Conservation (phyloP, 2,329 filamentous ascomycete genomes). For the Colletotrichum tanaceti region DNA sequence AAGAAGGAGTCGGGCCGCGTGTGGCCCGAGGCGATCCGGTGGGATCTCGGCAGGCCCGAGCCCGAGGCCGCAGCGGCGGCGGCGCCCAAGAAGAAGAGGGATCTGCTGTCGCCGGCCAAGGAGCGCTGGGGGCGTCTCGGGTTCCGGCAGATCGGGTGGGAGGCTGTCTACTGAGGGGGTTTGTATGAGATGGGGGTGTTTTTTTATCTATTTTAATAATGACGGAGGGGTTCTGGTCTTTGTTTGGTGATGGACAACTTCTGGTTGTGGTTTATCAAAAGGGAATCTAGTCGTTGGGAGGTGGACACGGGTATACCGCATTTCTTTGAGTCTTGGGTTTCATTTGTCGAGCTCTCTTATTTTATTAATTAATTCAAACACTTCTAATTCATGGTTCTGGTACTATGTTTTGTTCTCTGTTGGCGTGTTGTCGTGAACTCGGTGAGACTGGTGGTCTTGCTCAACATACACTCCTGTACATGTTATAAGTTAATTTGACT, state of each 20-base stretch:
- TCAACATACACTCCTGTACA: neutral
- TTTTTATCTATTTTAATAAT: too few relatives aligned
- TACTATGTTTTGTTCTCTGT: too few relatives aligned
- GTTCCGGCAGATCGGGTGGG: slow-evolving; percentile 7
- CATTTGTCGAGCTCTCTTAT: neutral
- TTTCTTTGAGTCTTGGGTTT: neutral
- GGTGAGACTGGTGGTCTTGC: neutral
- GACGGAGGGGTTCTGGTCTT: too few relatives aligned
- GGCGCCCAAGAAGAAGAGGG: slow-evolving; percentile 30
- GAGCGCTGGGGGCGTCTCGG: slow-evolving; percentile 42
- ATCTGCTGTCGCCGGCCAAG: slow-evolving; percentile 42
- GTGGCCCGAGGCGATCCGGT: slow-evolving; percentile 37
- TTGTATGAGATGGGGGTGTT: neutral
- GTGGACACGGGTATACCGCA: neutral
- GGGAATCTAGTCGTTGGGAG: neutral
- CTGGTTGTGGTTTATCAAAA: too few relatives aligned
- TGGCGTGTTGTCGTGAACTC: too few relatives aligned
- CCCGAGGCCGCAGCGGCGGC: slow-evolving; percentile 28
- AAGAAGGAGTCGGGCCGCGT: slow-evolving; percentile 42
- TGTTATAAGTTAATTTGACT: neutral
- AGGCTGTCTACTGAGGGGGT: neutral
- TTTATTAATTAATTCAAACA: too few relatives aligned
- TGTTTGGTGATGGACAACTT: neutral
- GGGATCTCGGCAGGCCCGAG: slow-evolving; percentile 36
- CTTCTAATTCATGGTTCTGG: too few relatives aligned